Percentiles rank a stretch among this genome's conserved stretches.
phyloP scores from a whole-genome alignment of 768 basidiomycete genomes.

The Leccinum barrowsii region DNA sequence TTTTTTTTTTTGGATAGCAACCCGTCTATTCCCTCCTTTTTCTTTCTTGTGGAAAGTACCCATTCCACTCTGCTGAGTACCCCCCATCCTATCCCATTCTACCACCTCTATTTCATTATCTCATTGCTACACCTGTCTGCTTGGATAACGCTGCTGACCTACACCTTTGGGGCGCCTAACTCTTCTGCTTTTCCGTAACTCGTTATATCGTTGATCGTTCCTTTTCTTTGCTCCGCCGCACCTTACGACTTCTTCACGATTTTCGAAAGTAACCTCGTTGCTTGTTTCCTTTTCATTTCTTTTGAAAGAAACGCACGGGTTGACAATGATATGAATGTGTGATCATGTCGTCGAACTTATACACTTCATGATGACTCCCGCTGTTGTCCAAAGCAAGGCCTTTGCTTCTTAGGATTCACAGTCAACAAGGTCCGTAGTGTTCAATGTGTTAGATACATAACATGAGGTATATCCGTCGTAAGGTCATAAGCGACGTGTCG shows the following conservation, averaged over 20 bases:
- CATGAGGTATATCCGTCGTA: not conserved
- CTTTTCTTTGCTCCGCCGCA: not conserved
- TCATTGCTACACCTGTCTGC: constrained; percentile 7
- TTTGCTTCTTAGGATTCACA: not conserved
- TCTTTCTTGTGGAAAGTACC: constrained; percentile 8
- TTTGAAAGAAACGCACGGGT: not conserved
- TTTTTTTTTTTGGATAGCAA: constrained; percentile 10
- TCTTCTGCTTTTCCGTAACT: not conserved
- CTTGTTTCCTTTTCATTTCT: not conserved
- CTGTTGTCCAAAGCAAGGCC: too few relatives aligned
- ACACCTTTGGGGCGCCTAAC: not conserved
- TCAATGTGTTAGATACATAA: not conserved
- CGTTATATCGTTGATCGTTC: not conserved
- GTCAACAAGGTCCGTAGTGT: not conserved
- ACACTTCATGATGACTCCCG: not conserved
- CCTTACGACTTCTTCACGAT: constrained; percentile 12
- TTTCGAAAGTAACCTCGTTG: constrained; percentile 5
- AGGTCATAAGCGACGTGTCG: not conserved
- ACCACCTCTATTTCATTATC: not conserved
- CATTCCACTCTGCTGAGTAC: constrained; percentile 2
- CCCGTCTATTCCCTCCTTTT: constrained; percentile 3
- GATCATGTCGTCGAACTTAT: not conserved
- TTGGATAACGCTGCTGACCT: constrained; percentile 3
- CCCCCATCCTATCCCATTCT: not conserved
- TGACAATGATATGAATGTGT: not conserved